A percentile compares a stretch with the other conserved stretches of the same genome.
phyloP scores from a whole-genome alignment of 2,329 filamentous ascomycete genomes.

The Nigrograna mackinnonii region DNA sequence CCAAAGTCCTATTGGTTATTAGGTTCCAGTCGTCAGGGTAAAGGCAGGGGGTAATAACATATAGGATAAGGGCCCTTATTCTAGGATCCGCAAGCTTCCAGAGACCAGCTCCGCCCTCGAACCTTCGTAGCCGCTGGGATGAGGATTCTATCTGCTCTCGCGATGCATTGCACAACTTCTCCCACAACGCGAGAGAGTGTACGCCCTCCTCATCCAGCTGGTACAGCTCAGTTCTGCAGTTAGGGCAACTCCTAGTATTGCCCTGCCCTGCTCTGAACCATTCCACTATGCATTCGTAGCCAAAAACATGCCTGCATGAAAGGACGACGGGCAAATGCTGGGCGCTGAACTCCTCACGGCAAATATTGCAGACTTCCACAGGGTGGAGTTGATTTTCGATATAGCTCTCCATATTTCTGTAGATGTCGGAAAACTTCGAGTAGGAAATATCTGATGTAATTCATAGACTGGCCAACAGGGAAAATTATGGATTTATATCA shows the following conservation, averaged over 20 bases:
- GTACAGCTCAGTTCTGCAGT: slow-evolving; percentile 26
- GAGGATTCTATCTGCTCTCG: background rate
- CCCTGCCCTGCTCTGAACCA: slow-evolving; percentile 28
- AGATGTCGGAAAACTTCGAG: no score
- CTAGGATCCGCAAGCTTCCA: background rate
- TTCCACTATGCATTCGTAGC: slow-evolving; percentile 28
- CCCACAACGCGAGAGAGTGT: background rate
- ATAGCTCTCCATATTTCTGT: background rate
- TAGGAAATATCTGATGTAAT: no score
- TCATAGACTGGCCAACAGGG: no score
- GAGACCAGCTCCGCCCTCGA: background rate
- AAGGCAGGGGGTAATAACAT: no score
- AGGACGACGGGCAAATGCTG: slow-evolving; percentile 30
- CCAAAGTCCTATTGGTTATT: background rate
- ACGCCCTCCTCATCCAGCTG: slow-evolving; percentile 1
- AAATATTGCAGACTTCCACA: background rate
- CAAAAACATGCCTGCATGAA: slow-evolving; percentile 35
- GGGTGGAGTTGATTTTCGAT: background rate
- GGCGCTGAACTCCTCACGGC: background rate
- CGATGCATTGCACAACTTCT: background rate
- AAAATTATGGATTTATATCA: no score
- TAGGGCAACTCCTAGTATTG: slow-evolving; percentile 28
- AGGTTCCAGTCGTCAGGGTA: background rate
- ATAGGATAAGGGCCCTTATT: background rate
- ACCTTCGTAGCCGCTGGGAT: background rate